Evolutionary conservation across 2,329 filamentous ascomycete genomes (phyloP).

Genomic region (Diaporthe vaccinii): DNA sequence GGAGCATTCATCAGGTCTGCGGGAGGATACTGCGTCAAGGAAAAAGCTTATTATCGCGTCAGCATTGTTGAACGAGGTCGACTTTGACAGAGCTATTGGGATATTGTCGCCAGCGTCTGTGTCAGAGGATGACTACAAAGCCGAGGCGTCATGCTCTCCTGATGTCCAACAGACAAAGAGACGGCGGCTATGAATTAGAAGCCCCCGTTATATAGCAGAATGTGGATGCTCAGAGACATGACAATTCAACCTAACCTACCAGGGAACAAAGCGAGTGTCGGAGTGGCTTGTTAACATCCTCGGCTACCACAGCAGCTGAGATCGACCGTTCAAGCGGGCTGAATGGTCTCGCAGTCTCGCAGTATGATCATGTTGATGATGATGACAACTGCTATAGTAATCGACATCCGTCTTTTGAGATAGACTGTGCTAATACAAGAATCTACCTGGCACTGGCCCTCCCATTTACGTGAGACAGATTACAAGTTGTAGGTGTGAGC

Average conservation of each 20-base stretch:
- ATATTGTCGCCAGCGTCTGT: neutral
- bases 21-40: neutral
- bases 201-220: too few species aligned
- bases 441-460: neutral
- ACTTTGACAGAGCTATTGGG: neutral
- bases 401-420: neutral
- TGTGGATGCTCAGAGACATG: too few species aligned
- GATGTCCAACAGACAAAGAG: neutral
- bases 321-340: too few species aligned
- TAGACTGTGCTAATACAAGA: neutral
- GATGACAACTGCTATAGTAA: neutral
- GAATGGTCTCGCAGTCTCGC: neutral
- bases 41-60: neutral
- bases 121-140: neutral
- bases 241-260: too few species aligned
- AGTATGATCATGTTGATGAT: neutral
- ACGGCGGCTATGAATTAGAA: neutral
- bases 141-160: neutral
- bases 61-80: neutral
- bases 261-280: too few species aligned
- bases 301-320: too few species aligned
- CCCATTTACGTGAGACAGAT: neutral
- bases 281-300: too few species aligned
- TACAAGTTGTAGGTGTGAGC: slow-evolving; percentile 23
- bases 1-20: neutral